Conservation (phyloP, 2,329 filamentous ascomycete genomes). For the Fusarium sp. region DNA sequence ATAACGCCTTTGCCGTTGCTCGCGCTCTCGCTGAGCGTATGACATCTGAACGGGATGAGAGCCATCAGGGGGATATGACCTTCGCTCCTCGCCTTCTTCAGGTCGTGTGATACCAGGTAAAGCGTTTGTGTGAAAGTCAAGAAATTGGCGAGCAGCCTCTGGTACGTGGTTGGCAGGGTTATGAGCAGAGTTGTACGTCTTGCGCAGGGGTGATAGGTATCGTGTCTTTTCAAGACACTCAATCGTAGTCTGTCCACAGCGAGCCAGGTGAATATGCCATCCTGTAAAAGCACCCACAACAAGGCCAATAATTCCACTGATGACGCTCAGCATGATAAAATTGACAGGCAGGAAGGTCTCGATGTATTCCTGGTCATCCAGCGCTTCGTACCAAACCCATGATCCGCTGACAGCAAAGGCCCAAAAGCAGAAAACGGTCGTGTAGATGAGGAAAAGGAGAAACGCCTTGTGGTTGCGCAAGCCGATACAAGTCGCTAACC, state of each 20-base stretch:
- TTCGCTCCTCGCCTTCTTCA: conserved; percentile 79
- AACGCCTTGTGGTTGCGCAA: conserved; percentile 97
- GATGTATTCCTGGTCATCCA: conserved; percentile 75
- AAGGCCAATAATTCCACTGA: conserved; percentile 90
- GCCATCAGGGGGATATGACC: conserved; percentile 46
- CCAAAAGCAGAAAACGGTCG: conserved; percentile 84
- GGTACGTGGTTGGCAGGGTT: conserved; percentile 62
- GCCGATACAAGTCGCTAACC: conserved; percentile 95
- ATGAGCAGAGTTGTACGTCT: conserved; percentile 72
- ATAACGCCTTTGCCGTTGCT: conserved; percentile 66
- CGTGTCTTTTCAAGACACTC: conserved; percentile 96
- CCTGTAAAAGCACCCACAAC: conserved; percentile 89
- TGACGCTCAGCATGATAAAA: conserved; percentile 86
- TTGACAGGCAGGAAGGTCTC: conserved; percentile 89
- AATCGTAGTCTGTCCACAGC: conserved; percentile 88
- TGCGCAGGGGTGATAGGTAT: conserved; percentile 84
- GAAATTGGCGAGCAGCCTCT: conserved; percentile 75
- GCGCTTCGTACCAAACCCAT: conserved; percentile 89
- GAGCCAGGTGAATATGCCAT: conserved; percentile 89
- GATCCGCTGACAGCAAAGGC: conserved; percentile 79
- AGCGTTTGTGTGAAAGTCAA: conserved; percentile 84
- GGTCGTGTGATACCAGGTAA: conserved; percentile 82
- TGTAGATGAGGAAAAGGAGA: conserved; percentile 90
- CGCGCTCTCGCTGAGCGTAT: conserved; percentile 66
- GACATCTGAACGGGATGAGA: conserved; percentile 58